Percentiles rank a stretch among this genome's conserved stretches.
Conservation (phyloP, 345 rosid species). For the Boechera stricta region DNA sequence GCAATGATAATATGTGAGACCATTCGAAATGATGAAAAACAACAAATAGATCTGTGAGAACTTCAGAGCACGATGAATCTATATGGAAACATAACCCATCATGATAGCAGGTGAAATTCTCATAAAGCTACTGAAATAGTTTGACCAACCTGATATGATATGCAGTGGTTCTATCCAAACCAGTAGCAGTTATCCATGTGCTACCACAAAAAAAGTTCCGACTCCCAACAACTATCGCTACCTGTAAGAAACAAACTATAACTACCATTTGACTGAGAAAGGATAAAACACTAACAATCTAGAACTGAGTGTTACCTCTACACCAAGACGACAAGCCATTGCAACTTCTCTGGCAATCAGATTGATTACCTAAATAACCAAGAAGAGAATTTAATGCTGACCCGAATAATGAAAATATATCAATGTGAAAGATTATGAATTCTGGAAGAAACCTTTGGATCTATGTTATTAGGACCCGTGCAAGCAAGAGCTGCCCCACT, state of each 20-base stretch:
- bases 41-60: not conserved
- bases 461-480: constrained; percentile 70
- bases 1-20: not conserved
- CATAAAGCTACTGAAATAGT: not conserved
- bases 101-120: not conserved
- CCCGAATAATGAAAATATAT: constrained; percentile 21
- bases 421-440: not conserved
- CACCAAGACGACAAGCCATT: constrained; percentile 73
- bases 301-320: constrained; percentile 59
- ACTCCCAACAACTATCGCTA: constrained; percentile 90
- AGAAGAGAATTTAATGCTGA: constrained; percentile 17
- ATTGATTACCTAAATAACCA: constrained; percentile 63
- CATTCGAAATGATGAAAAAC: not conserved
- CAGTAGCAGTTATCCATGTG: constrained; percentile 79
- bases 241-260: constrained; percentile 50
- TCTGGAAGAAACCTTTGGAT: constrained; percentile 68
- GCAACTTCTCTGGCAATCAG: constrained; percentile 82
- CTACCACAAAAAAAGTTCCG: constrained; percentile 84
- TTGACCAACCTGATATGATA: constrained; percentile 75
- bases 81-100: not conserved
- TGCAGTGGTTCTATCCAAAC: constrained; percentile 80
- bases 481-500: constrained; percentile 88
- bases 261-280: not conserved
- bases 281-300: constrained; percentile 4
- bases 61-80: not conserved